These are phyloP conservation scores for Ampelomyces quisqualis DNA, from an alignment of 2,329 filamentous ascomycete genomes.

Conservation along the genomic window DNA sequence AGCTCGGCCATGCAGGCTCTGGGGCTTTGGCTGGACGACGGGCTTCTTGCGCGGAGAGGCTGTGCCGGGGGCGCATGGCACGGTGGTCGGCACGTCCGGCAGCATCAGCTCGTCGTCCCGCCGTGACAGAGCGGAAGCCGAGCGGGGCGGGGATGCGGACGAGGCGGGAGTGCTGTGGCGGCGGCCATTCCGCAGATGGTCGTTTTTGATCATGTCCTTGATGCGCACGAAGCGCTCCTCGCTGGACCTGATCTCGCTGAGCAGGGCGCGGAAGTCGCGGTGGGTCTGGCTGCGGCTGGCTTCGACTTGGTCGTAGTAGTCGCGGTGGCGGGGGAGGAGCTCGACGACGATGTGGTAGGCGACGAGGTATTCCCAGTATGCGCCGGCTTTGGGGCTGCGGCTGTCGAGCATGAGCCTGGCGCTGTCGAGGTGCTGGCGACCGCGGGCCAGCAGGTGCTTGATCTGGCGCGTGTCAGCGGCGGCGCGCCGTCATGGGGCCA, in stretches of 20 bases:
- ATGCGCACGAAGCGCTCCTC: conserved; percentile 50
- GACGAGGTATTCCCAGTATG: conserved; percentile 80
- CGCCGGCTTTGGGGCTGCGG: conserved; percentile 63
- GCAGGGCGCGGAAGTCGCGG: conserved; percentile 46
- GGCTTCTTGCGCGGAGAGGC: conserved; percentile 37
- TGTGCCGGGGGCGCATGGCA: conserved; percentile 15
- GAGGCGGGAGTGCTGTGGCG: conserved; percentile 22
- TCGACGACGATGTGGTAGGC: conserved; percentile 78
- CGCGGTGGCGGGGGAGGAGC: conserved; percentile 71
- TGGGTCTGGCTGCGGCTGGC: conserved; percentile 54
- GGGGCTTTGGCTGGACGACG: conserved; percentile 65
- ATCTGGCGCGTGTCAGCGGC: conserved; percentile 37
- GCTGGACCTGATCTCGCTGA: conserved; percentile 37
- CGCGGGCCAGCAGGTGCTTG: conserved; percentile 44
- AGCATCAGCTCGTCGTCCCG: conserved; percentile 41
- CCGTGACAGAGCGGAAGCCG: conserved; percentile 8
- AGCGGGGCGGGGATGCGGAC: conserved; percentile 9
- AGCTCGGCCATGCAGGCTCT: conserved; percentile 63
- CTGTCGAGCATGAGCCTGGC: conserved; percentile 55
- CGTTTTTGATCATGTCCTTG: conserved; percentile 53
- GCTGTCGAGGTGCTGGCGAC: conserved; percentile 45
- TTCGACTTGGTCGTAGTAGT: conserved; percentile 65
- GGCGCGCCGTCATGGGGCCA: background rate
- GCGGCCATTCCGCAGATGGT: conserved; percentile 60
- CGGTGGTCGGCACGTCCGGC: conserved; percentile 30